Evolutionary conservation across 352 stramenopile species (phyloP).

Genomic region (Globisporangium polare): DNA sequence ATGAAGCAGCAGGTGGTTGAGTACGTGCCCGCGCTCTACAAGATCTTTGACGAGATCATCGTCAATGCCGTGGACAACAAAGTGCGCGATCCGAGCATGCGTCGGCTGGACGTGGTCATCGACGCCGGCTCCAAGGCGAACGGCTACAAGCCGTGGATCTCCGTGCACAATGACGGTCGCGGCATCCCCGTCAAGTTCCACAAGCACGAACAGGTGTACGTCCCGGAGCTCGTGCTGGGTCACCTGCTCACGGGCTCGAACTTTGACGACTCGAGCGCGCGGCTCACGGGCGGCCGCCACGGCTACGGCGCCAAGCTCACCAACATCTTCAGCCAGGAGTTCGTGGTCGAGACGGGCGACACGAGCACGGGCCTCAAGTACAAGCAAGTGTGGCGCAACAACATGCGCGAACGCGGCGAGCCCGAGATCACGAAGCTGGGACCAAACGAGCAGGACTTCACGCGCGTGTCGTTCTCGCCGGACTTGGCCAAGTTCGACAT

Average conservation of each 20-base stretch:
- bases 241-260: conserved; percentile 98
- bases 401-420: conserved; percentile 93
- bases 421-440: conserved; percentile 78
- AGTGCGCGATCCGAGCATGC: conserved; percentile 76
- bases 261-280: conserved; percentile 97
- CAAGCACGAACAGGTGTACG: conserved; percentile 96
- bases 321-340: conserved; percentile 99
- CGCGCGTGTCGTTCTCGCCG: conserved; percentile 96
- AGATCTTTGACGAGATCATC: conserved; percentile 99
- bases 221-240: conserved; percentile 98
- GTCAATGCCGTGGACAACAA: conserved; percentile 98
- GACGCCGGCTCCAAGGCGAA: conserved; percentile 56
- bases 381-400: conserved; percentile 94
- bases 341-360: conserved; percentile 98
- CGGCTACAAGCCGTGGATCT: conserved; percentile 86
- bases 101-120: conserved; percentile 66
- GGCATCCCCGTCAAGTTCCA: conserved; percentile 98
- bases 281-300: conserved; percentile 95
- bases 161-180: conserved; percentile 97
- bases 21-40: conserved; percentile 92
- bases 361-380: conserved; percentile 68
- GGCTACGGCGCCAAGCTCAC: conserved; percentile 97
- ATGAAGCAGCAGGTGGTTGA: conserved; percentile 79
- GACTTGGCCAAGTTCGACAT: conserved; percentile 97
- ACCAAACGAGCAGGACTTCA: conserved; percentile 92